These are phyloP conservation scores for Corynascus novoguineensis DNA, from an alignment of 495 filamentous ascomycete genomes.

Conservation along the genomic window DNA sequence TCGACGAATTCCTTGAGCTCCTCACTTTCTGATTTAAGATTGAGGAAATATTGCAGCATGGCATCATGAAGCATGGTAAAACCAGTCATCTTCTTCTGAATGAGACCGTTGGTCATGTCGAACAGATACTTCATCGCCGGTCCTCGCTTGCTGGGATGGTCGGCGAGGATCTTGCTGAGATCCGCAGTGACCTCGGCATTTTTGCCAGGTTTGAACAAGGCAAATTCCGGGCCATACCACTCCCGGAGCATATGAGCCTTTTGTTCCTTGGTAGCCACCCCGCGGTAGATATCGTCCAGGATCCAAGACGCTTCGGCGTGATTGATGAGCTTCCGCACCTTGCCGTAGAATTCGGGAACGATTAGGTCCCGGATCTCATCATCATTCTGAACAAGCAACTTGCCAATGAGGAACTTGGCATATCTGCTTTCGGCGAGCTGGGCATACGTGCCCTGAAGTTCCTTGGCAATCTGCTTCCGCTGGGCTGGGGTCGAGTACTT, in stretches of 20 bases:
- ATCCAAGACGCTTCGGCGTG: conserved; percentile 97
- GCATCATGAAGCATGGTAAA: conserved; percentile 97
- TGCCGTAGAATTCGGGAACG: conserved; percentile 89
- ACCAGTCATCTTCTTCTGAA: conserved; percentile 91
- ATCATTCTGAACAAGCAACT: conserved; percentile 86
- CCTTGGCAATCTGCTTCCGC: conserved; percentile 76
- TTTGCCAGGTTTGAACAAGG: conserved; percentile 61
- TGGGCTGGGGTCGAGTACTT: conserved; percentile 88
- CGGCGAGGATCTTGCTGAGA: conserved; percentile 64
- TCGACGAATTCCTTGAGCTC: conserved; percentile 86
- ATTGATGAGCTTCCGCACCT: conserved; percentile 85
- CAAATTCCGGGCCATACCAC: conserved; percentile 95
- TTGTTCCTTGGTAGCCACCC: conserved; percentile 75
- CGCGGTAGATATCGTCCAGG: conserved; percentile 90
- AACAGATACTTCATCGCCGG: conserved; percentile 79
- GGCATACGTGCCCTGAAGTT: conserved; percentile 79
- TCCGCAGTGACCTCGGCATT: conserved; percentile 48
- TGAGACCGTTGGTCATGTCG: conserved; percentile 78
- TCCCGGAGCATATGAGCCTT: conserved; percentile 76
- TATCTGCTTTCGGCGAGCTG: conserved; percentile 88
- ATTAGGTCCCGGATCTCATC: conserved; percentile 77
- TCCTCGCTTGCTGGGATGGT: conserved; percentile 74
- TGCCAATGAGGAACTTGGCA: conserved; percentile 93
- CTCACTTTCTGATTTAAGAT: conserved; percentile 63
- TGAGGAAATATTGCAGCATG: conserved; percentile 93